Evolutionary conservation across 2,329 filamentous ascomycete species (phyloP).

Genomic region (Dactylella cylindrospora): DNA sequence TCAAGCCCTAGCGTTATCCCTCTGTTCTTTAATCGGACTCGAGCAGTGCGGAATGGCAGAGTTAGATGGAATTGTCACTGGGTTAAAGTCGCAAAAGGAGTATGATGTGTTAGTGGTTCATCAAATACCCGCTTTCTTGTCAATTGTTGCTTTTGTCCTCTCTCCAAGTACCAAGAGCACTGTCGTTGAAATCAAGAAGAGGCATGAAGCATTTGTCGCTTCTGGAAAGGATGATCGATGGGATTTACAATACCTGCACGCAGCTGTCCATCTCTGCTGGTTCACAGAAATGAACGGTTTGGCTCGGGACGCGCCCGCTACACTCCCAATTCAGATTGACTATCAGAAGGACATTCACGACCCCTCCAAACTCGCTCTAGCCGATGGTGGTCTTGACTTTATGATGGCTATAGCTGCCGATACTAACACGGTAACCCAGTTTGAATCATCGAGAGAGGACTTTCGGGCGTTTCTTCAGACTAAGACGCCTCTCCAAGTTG

Average conservation of each 20-base stretch:
- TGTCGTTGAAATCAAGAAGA: slow-evolving; percentile 67
- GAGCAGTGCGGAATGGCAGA: slow-evolving; percentile 70
- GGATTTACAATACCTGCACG: slow-evolving; percentile 73
- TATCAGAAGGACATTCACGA: slow-evolving; percentile 41
- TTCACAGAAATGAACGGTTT: slow-evolving; percentile 88
- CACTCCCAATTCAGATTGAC: slow-evolving; percentile 59
- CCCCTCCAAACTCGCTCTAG: slow-evolving; percentile 60
- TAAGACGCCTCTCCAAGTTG: slow-evolving; percentile 69
- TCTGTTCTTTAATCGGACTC: slow-evolving; percentile 75
- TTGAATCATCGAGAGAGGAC: slow-evolving; percentile 79
- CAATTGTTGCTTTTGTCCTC: slow-evolving; percentile 75
- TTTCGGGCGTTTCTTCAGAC: slow-evolving; percentile 80
- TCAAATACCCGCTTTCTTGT: slow-evolving; percentile 75
- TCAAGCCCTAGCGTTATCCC: slow-evolving; percentile 78
- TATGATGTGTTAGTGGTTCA: slow-evolving; percentile 77
- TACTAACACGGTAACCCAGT: slow-evolving; percentile 77
- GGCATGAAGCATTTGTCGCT: slow-evolving; percentile 69
- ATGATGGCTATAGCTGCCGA: slow-evolving; percentile 82
- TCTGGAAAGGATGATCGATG: slow-evolving; percentile 69
- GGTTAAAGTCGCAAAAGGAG: slow-evolving; percentile 69
- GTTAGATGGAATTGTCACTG: slow-evolving; percentile 69
- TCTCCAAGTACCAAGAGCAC: slow-evolving; percentile 71
- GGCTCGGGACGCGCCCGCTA: slow-evolving; percentile 71
- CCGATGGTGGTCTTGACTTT: slow-evolving; percentile 90
- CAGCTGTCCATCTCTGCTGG: slow-evolving; percentile 81